Evolutionary conservation across 495 filamentous ascomycete genomes (phyloP).

Genomic region (Letharia columbiana): DNA sequence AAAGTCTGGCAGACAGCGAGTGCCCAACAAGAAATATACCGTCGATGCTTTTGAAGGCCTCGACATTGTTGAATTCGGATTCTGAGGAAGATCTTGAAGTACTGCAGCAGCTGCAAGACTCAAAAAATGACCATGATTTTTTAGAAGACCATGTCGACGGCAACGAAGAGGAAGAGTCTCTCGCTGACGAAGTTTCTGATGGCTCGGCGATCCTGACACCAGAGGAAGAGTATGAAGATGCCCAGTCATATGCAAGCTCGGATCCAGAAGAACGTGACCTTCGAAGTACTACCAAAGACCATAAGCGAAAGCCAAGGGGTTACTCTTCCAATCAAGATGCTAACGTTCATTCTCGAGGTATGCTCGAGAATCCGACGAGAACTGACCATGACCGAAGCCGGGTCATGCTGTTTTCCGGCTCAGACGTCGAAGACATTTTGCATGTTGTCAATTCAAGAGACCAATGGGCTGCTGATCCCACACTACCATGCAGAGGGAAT

Average conservation of each 20-base stretch:
- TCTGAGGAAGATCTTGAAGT: slow-evolving; percentile 21
- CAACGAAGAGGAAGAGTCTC: slow-evolving; percentile 17
- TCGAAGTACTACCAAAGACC: not conserved
- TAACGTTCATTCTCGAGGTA: slow-evolving; percentile 18
- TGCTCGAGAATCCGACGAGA: slow-evolving; percentile 11
- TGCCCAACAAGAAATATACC: slow-evolving; percentile 25
- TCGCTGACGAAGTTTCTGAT: slow-evolving; percentile 23
- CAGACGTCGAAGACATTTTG: slow-evolving; percentile 40
- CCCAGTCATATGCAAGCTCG: slow-evolving; percentile 19
- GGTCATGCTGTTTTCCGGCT: slow-evolving; percentile 28
- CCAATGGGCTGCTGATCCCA: slow-evolving; percentile 40
- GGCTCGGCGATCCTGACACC: slow-evolving; percentile 26
- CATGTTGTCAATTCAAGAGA: slow-evolving; percentile 40
- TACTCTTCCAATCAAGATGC: not conserved
- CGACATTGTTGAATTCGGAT: slow-evolving; percentile 20
- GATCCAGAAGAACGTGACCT: slow-evolving; percentile 1
- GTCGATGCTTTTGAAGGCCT: slow-evolving; percentile 22
- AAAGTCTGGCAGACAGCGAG: slow-evolving; percentile 25
- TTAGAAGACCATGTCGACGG: slow-evolving; percentile 8
- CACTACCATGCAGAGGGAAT: slow-evolving; percentile 39
- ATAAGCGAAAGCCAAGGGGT: not conserved
- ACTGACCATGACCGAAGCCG: slow-evolving; percentile 3
- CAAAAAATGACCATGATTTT: slow-evolving; percentile 12
- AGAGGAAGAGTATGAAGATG: slow-evolving; percentile 24
- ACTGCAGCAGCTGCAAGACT: slow-evolving; percentile 11